Conservation (phyloP, 148 eudicot genomes). For the Vaccinium macrocarpon region DNA sequence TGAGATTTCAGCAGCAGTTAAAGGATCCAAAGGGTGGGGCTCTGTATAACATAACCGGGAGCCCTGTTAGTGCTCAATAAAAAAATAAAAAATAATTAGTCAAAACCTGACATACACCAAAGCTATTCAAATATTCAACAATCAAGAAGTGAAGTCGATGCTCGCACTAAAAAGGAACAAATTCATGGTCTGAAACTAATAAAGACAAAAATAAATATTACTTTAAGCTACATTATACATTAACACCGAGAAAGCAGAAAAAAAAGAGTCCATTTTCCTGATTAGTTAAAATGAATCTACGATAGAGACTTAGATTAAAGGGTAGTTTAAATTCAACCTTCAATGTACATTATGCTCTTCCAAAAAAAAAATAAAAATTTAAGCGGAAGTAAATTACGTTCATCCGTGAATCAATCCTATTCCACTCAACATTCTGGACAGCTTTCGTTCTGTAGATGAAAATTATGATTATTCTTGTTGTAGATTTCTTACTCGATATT, state of each 20-base stretch:
- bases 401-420: background rate
- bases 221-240: background rate
- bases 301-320: background rate
- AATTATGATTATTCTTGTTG: background rate
- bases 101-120: background rate
- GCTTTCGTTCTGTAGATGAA: background rate
- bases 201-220: background rate
- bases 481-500: background rate
- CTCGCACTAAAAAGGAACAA: background rate
- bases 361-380: too few species aligned
- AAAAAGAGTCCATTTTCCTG: background rate
- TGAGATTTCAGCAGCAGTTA: slow-evolving; percentile 73
- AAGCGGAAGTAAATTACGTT: background rate
- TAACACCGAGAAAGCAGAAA: background rate
- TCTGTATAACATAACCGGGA: slow-evolving; percentile 42
- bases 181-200: background rate
- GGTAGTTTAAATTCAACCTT: background rate
- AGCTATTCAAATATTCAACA: background rate
- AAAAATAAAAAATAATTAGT: background rate
- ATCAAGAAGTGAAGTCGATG: background rate
- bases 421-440: background rate
- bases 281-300: background rate
- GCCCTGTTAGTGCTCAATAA: slow-evolving; percentile 25
- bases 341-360: too few species aligned
- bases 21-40: slow-evolving; percentile 79